Evolutionary conservation across 768 basidiomycete species (phyloP).

Genomic region (Phlegmacium glaucopus): DNA sequence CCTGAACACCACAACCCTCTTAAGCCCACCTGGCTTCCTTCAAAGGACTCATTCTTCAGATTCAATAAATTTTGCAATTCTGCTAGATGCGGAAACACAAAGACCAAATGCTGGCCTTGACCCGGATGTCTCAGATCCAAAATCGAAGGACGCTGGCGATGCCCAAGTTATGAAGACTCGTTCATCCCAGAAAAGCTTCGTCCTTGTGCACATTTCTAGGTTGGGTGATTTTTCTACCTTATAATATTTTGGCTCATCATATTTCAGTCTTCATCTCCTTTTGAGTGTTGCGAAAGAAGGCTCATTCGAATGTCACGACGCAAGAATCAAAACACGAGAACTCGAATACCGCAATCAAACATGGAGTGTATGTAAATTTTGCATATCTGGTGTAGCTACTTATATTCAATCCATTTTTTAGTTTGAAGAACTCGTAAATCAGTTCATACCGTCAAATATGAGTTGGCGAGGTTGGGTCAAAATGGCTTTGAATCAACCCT

Average conservation of each 20-base stretch:
- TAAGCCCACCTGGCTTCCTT: conserved; percentile 19
- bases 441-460: conserved; percentile 76
- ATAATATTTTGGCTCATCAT: conserved; percentile 9
- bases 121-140: conserved; percentile 6
- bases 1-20: conserved; percentile 26
- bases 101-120: conserved; percentile 6
- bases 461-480: conserved; percentile 82
- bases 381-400: background rate
- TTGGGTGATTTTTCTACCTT: conserved; percentile 21
- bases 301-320: conserved; percentile 81
- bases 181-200: conserved; percentile 80
- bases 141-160: conserved; percentile 42
- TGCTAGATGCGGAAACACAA: conserved; percentile 12
- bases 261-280: conserved; percentile 58
- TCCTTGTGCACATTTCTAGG: conserved; percentile 75
- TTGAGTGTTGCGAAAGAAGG: conserved; percentile 80
- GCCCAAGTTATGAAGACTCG: conserved; percentile 81
- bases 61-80: conserved; percentile 16
- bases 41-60: conserved; percentile 23
- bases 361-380: conserved; percentile 59
- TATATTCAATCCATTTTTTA: conserved; percentile 21
- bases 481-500: conserved; percentile 78
- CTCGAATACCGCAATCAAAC: conserved; percentile 82
- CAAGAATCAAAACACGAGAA: conserved; percentile 74
- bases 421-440: conserved; percentile 79